These are phyloP conservation scores for Tillandsia fasciculata DNA, from an alignment of 176 grass and related monocot genomes.

Conservation along the genomic window DNA sequence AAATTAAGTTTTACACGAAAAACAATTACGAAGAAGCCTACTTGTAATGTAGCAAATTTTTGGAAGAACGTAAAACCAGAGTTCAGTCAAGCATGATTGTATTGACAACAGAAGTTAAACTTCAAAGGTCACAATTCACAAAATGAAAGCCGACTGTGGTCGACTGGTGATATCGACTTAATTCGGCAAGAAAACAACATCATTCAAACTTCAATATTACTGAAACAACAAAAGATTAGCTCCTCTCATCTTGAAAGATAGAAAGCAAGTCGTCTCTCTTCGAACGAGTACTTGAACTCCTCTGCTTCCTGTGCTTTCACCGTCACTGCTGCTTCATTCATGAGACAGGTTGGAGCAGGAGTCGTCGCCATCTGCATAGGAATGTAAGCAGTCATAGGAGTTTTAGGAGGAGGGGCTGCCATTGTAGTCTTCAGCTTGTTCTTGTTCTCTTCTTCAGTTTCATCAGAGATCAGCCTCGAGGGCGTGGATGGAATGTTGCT, in stretches of 20 bases:
- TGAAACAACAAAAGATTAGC: not conserved
- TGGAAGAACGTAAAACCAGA: too few species aligned
- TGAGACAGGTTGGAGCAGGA: constrained; percentile 27
- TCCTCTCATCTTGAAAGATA: constrained; percentile 26
- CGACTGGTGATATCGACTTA: not conserved
- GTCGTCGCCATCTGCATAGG: constrained; percentile 50
- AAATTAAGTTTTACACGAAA: too few species aligned
- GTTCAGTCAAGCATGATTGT: not conserved
- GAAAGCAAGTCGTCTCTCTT: constrained; percentile 43
- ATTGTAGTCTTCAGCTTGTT: constrained; percentile 20
- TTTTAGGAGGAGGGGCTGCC: constrained; percentile 18
- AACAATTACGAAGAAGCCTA: too few species aligned
- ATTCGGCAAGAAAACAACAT: not conserved
- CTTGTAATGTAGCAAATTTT: too few species aligned
- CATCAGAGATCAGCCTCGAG: not conserved
- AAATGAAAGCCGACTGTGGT: not conserved
- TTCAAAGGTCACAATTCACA: not conserved
- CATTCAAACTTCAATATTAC: not conserved
- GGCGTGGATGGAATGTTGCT: constrained; percentile 28
- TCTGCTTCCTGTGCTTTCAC: constrained; percentile 2
- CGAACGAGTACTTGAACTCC: constrained; percentile 41
- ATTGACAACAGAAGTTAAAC: not conserved
- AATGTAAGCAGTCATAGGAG: constrained; percentile 12
- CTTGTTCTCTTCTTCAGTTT: constrained; percentile 35
- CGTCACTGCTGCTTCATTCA: constrained; percentile 16